Conservation (phyloP, 768 basidiomycete species). For the Leccinellum luteum region DNA sequence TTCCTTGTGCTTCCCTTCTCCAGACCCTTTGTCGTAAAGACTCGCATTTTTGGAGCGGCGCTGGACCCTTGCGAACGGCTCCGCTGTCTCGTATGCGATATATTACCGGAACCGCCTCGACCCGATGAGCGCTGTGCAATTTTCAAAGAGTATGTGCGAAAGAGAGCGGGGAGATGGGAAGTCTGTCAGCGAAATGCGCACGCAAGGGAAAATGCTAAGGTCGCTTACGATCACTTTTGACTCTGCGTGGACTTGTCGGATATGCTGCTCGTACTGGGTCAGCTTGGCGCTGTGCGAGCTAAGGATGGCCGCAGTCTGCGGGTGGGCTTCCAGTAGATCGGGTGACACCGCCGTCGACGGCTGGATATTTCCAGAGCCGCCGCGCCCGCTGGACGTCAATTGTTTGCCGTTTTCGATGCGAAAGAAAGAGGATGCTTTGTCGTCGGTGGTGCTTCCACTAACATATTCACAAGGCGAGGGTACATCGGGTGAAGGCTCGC, state of each 20-base stretch:
- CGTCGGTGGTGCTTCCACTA: neutral
- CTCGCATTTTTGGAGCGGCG: neutral
- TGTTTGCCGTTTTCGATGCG: neutral
- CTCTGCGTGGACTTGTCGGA: conserved; percentile 16
- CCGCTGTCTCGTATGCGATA: conserved; percentile 11
- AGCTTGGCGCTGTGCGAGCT: conserved; percentile 12
- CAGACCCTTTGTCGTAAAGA: conserved; percentile 19
- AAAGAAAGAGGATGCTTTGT: neutral
- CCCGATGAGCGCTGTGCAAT: conserved; percentile 23
- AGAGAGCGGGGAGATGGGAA: neutral
- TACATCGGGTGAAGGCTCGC: neutral
- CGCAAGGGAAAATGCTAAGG: neutral
- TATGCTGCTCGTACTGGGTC: conserved; percentile 15
- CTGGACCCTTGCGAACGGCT: conserved; percentile 5
- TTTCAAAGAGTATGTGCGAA: neutral
- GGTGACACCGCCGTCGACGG: neutral
- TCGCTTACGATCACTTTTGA: conserved; percentile 16
- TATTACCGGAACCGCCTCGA: conserved; percentile 29
- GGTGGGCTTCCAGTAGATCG: conserved; percentile 12
- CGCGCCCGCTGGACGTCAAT: conserved; percentile 25
- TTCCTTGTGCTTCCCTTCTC: neutral
- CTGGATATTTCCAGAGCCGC: conserved; percentile 26
- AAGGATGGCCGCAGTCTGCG: conserved; percentile 25
- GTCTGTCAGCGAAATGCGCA: neutral
- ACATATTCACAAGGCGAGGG: neutral